Base-by-base conservation (phyloP, 768 basidiomycete genomes). In the Amanita rimosa region DNA sequence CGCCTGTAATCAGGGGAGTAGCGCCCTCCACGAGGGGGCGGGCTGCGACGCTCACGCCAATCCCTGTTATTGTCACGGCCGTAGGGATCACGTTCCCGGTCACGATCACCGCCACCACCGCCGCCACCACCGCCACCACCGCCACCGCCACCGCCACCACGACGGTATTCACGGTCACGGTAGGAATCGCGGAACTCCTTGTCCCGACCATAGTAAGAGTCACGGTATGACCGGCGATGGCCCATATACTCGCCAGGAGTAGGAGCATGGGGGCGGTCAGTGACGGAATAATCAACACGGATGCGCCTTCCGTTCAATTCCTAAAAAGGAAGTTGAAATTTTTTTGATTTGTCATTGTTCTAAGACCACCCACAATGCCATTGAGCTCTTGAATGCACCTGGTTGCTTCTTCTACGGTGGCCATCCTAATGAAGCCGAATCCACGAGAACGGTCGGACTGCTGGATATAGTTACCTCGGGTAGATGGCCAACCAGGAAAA, bases 211-310 rank as follows among this genome's bases (percentile, higher is more conserved):
- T 69, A 65, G 44, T 68, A 58, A 29, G 58, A 59, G 47, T 66
- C 65, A 38, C 67, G 55, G 42, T 58, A 58, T 48, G 75, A 65
- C 47, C 86, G 84, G 43, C 87, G 79, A 55, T 89, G 85, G 10
- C 95, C 92, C 89, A 95, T 95, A 65, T 97, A 99, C 68, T 96
- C 90, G 52, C 95, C 95, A 3, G 95, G 95, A 8, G 95, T 99
- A 7, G 96, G 91, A 11, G 87, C 83, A 66, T 99, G 95, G 21
- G 95, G 90, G 40, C 89, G 80, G 53, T 86, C 82, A 8, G 95
- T 99, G 43, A 95, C 87, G 0, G 92, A 96, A 62, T 87, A 99
- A 62, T 98, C 95, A 31, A 99, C 96, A 49, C 95, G 89, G 57
- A 99, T 94, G 48, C 87, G 81, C 52, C 95, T 88, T 21, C 93